These are phyloP conservation scores for Podospora conica DNA, from an alignment of 495 filamentous ascomycete species.

Conservation along the genomic window DNA sequence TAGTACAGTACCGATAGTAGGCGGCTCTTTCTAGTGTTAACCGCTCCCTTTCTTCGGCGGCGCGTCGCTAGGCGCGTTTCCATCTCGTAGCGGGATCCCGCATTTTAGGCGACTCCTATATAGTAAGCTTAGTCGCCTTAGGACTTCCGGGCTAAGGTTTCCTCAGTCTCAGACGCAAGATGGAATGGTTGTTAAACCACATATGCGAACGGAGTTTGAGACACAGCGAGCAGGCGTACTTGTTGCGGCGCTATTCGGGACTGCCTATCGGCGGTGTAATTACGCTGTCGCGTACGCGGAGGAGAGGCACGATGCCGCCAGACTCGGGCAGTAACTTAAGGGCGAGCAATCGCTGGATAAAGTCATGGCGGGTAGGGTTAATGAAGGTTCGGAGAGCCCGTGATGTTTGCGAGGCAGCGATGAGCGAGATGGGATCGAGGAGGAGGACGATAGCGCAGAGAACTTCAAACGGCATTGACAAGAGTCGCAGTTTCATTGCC, in stretches of 20 bases:
- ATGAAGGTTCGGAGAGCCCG: constrained; percentile 2
- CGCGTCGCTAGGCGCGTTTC: constrained; percentile 2
- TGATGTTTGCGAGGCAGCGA: constrained; percentile 15
- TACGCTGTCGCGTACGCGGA: background rate
- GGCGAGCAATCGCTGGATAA: constrained; percentile 18
- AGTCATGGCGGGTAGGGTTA: constrained; percentile 10
- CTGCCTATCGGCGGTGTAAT: constrained; percentile 6
- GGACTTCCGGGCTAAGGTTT: constrained; percentile 20
- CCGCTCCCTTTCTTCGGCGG: background rate
- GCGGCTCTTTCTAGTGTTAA: background rate
- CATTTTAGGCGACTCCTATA: constrained; percentile 14
- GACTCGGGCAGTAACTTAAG: constrained; percentile 20
- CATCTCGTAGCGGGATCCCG: background rate
- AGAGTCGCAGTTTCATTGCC: too few relatives aligned
- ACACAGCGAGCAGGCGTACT: constrained; percentile 25
- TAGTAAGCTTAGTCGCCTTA: constrained; percentile 14
- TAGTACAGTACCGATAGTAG: background rate
- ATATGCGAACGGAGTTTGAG: constrained; percentile 21
- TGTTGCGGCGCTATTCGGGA: constrained; percentile 13
- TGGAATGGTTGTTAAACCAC: constrained; percentile 21
- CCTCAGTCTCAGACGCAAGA: constrained; percentile 12
- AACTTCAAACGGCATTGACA: constrained; percentile 12
- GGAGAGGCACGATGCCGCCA: constrained; percentile 20
- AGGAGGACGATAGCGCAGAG: background rate
- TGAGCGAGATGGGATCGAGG: constrained; percentile 18